phyloP scores from a whole-genome alignment of 129 eudicot species.

The Deinandra increscens region DNA sequence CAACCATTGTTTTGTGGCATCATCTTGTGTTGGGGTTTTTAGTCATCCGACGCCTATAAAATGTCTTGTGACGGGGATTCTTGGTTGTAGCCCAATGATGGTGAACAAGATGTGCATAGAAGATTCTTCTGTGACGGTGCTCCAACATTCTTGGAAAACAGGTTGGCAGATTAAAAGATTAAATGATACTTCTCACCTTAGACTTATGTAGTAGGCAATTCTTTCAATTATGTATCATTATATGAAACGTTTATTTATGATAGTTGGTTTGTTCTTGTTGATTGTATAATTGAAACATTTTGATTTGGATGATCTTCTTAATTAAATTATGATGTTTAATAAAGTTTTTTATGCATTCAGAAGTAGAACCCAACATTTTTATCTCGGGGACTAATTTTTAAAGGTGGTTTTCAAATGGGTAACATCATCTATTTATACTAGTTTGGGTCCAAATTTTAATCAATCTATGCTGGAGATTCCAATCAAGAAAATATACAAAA shows the following conservation, averaged over 20 bases:
- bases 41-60: conserved; percentile 79
- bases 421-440: too few relatives aligned
- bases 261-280: conserved; percentile 30
- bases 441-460: too few relatives aligned
- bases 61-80: conserved; percentile 78
- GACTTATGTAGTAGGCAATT: conserved; percentile 71
- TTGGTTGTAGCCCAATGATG: conserved; percentile 82
- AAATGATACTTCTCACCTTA: conserved; percentile 84
- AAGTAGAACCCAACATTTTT: too few relatives aligned
- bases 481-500: too few relatives aligned
- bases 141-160: conserved; percentile 83
- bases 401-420: too few relatives aligned
- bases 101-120: conserved; percentile 75
- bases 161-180: conserved; percentile 94
- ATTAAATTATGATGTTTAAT: conserved; percentile 10
- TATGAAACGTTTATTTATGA: conserved; percentile 30
- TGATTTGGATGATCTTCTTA: conserved; percentile 12
- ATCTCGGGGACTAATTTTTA: too few relatives aligned
- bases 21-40: conserved; percentile 72
- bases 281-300: conserved; percentile 30
- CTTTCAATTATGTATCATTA: conserved; percentile 55
- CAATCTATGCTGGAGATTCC: too few relatives aligned
- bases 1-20: conserved; percentile 25
- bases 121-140: conserved; percentile 86
- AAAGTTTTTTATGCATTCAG: neutral